phyloP scores from a whole-genome alignment of 345 rosid genomes.

The Brassica incana region DNA sequence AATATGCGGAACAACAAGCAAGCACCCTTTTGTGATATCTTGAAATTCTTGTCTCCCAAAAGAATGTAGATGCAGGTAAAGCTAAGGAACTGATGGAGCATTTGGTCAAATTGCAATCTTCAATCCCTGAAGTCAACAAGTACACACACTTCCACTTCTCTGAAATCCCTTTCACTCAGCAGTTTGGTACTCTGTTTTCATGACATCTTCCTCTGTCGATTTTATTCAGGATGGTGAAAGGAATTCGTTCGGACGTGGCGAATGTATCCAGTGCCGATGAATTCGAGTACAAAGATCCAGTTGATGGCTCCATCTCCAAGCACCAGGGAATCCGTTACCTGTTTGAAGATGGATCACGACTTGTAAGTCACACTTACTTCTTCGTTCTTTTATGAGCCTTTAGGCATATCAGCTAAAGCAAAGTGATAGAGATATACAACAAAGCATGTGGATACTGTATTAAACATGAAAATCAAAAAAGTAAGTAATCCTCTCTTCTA shows the following conservation, averaged over 20 bases:
- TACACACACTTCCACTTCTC: slow-evolving; percentile 38
- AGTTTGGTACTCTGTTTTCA: background rate
- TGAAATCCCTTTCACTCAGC: background rate
- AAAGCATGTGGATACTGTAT: background rate
- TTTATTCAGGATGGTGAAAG: slow-evolving; percentile 64
- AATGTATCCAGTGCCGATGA: slow-evolving; percentile 80
- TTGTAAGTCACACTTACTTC: slow-evolving; percentile 53
- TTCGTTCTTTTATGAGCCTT: background rate
- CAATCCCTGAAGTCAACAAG: slow-evolving; percentile 77
- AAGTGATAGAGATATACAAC: background rate
- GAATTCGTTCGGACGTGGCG: slow-evolving; percentile 65
- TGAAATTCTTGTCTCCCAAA: slow-evolving; percentile 25
- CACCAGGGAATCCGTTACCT: slow-evolving; percentile 94
- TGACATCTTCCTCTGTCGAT: background rate
- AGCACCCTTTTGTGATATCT: slow-evolving; percentile 30
- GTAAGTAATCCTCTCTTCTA: background rate
- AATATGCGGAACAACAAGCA: background rate
- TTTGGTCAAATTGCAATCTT: slow-evolving; percentile 80
- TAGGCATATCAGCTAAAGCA: slow-evolving; percentile 13
- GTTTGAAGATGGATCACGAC: slow-evolving; percentile 91
- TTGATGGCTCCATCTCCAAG: slow-evolving; percentile 91
- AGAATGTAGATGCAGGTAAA: slow-evolving; percentile 95
- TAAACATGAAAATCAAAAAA: background rate
- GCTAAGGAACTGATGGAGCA: slow-evolving; percentile 90
- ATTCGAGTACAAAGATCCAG: slow-evolving; percentile 97